A percentile compares a stretch with the other conserved stretches of the same genome.
Evolutionary conservation across 495 filamentous ascomycete species (phyloP).

Genomic region (Jackrogersella multiformis): DNA sequence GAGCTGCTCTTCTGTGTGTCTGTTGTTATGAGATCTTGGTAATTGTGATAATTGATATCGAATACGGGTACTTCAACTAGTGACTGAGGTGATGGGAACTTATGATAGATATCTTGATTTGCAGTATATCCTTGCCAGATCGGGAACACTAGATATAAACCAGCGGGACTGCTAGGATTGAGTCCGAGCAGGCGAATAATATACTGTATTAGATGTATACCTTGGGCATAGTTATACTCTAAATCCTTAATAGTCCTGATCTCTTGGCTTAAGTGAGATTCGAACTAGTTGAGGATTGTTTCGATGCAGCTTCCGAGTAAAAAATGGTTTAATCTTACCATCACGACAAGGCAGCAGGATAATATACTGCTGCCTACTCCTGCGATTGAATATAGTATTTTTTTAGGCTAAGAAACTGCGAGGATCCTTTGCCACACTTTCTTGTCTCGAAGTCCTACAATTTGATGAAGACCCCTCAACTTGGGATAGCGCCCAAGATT

Average conservation of each 20-base stretch:
- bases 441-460: not conserved
- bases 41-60: conserved; percentile 1
- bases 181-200: conserved; percentile 30
- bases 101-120: conserved; percentile 18
- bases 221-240: not conserved
- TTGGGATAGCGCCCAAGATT: not conserved
- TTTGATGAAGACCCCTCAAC: not conserved
- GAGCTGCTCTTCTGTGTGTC: not conserved
- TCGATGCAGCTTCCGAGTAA: not conserved
- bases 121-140: conserved; percentile 14
- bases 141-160: not conserved
- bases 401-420: not conserved
- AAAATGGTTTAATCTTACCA: not conserved
- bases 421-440: not conserved
- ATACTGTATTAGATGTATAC: not conserved
- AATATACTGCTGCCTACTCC: not conserved
- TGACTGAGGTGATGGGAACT: conserved; percentile 4
- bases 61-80: not conserved
- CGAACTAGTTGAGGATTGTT: not conserved
- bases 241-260: conserved; percentile 6
- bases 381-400: not conserved
- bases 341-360: not conserved
- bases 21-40: not conserved
- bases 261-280: conserved; percentile 4
- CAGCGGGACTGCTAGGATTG: conserved; percentile 15